A percentile compares a stretch with the other conserved stretches of the same genome.
Evolutionary conservation across 106 monocot genomes (phyloP).

Genomic region (Allium fistulosum): DNA sequence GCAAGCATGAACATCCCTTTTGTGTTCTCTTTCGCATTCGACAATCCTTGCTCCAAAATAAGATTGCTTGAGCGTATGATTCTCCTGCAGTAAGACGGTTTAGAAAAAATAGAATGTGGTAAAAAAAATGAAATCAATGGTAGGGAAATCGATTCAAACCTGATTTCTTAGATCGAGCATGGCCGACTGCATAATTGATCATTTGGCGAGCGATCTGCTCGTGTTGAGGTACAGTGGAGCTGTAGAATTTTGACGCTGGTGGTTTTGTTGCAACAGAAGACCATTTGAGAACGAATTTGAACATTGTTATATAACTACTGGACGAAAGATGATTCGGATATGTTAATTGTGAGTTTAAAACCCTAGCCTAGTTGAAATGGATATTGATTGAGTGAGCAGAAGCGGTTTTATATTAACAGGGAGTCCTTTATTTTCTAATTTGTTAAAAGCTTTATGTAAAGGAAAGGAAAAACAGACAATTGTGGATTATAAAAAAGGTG

Average conservation of each 20-base stretch:
- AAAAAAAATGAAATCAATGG: background rate
- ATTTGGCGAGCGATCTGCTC: constrained; percentile 36
- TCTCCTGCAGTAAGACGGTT: constrained; percentile 16
- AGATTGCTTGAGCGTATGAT: constrained; percentile 42
- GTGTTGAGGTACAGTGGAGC: constrained; percentile 13
- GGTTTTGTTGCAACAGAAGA: background rate
- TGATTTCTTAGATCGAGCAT: constrained; percentile 44
- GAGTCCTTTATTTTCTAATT: too few relatives aligned
- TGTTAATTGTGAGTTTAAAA: too few relatives aligned
- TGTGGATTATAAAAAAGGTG: too few relatives aligned
- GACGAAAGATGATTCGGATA: too few relatives aligned
- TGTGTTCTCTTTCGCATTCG: constrained; percentile 29
- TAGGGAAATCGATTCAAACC: constrained; percentile 11
- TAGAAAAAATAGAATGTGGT: background rate
- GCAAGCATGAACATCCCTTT: constrained; percentile 41
- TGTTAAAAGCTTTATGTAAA: too few relatives aligned
- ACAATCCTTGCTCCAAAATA: constrained; percentile 57
- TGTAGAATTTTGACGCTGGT: constrained; percentile 8
- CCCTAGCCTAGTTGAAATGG: too few relatives aligned
- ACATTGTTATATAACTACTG: background rate
- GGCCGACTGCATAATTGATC: constrained; percentile 53
- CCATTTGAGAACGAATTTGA: background rate
- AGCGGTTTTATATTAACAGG: too few relatives aligned
- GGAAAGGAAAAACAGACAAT: too few relatives aligned
- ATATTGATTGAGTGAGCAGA: too few relatives aligned